Evolutionary conservation across 129 eudicot genomes (phyloP).

Genomic region (Calendula officinalis): DNA sequence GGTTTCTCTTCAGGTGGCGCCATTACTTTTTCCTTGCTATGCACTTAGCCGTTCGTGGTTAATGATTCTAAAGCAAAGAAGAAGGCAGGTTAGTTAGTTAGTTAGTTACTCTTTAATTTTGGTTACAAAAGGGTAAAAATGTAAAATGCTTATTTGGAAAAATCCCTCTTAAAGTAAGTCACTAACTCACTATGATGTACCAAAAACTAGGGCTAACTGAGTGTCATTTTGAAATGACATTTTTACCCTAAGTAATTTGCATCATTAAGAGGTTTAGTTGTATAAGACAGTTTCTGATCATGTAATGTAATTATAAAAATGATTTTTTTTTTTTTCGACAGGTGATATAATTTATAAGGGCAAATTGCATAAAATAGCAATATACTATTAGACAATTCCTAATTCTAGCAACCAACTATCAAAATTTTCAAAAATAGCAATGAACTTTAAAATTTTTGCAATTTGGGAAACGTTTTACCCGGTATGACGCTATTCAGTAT

Average conservation of each 20-base stretch:
- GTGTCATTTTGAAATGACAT: not conserved
- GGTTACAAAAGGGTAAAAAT: conserved; percentile 4
- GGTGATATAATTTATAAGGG: too few relatives aligned
- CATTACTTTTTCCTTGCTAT: conserved; percentile 76
- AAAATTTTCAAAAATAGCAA: too few relatives aligned
- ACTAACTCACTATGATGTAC: not conserved
- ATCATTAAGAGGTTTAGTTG: not conserved
- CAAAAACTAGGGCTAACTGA: conserved; percentile 20
- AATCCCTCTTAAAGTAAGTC: conserved; percentile 4
- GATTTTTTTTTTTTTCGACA: too few relatives aligned
- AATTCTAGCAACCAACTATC: too few relatives aligned
- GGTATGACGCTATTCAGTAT: too few relatives aligned
- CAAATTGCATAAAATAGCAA: too few relatives aligned
- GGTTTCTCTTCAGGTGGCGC: conserved; percentile 74
- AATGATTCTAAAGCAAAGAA: conserved; percentile 54
- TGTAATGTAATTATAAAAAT: not conserved
- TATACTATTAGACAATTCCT: too few relatives aligned
- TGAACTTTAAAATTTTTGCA: too few relatives aligned
- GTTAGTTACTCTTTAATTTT: not conserved
- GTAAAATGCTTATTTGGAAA: conserved; percentile 5
- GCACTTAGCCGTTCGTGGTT: conserved; percentile 63
- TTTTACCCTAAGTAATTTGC: not conserved
- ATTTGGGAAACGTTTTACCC: too few relatives aligned
- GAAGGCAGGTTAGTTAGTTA: conserved; percentile 57
- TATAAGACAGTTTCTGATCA: not conserved